Conservation (phyloP, 2,329 filamentous ascomycete species). For the Hypoxylon sp. region DNA sequence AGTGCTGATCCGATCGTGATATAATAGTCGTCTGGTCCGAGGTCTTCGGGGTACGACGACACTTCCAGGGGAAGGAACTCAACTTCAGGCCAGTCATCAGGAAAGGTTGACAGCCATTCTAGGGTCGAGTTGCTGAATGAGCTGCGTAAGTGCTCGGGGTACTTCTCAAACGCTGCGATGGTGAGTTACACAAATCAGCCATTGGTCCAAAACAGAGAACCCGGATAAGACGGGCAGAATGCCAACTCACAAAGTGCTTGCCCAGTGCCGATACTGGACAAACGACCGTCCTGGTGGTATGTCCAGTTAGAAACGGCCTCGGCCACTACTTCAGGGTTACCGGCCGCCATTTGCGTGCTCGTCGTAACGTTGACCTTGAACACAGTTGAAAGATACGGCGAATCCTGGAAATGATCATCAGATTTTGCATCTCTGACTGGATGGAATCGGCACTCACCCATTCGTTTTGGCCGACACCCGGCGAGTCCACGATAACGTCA, state of each 20-base stretch:
- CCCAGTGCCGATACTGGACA: not conserved
- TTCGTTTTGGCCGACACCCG: conserved; percentile 52
- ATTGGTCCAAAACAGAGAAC: not conserved
- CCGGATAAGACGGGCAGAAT: not conserved
- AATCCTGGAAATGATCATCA: conserved; percentile 1
- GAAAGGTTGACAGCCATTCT: not conserved
- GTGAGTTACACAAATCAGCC: not conserved
- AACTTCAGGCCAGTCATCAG: not conserved
- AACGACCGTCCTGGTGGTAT: not conserved
- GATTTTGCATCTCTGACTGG: conserved; percentile 10
- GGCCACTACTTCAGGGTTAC: conserved; percentile 15
- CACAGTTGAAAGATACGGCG: not conserved
- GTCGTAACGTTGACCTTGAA: conserved; percentile 1
- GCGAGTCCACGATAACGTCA: conserved; percentile 48
- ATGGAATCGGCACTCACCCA: conserved; percentile 35
- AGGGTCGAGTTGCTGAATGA: not conserved
- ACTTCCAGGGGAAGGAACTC: not conserved
- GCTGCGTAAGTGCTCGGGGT: not conserved
- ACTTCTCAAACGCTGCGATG: not conserved
- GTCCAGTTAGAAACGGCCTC: not conserved
- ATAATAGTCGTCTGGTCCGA: not conserved
- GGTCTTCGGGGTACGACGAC: not conserved
- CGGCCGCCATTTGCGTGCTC: conserved; percentile 2
- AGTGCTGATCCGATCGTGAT: not conserved
- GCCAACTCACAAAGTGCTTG: not conserved